Evolutionary conservation across 345 rosid species (phyloP).

Genomic region (Physaria fendleri): DNA sequence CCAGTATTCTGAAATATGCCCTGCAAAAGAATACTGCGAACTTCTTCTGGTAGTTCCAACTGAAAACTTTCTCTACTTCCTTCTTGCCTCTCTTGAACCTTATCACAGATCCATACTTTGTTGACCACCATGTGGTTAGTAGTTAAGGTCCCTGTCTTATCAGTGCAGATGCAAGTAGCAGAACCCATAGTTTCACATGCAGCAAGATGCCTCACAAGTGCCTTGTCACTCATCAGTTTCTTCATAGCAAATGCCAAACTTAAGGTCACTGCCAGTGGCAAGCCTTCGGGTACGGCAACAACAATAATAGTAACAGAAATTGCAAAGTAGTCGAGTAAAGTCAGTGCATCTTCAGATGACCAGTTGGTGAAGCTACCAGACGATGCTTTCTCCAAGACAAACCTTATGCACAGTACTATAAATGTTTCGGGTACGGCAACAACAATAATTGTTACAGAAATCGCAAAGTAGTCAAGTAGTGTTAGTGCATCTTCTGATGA

Average conservation of each 20-base stretch:
- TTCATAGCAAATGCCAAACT: conserved; percentile 98
- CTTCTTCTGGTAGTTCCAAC: conserved; percentile 35
- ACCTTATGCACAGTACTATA: too few species aligned
- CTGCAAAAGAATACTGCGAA: conserved; percentile 41
- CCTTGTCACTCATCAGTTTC: conserved; percentile 76
- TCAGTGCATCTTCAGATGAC: too few species aligned
- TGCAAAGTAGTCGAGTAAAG: too few species aligned
- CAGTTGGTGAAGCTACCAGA: too few species aligned
- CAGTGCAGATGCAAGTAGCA: conserved; percentile 86
- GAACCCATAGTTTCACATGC: conserved; percentile 99
- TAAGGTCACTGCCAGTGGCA: conserved; percentile 91
- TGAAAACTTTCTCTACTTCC: conserved; percentile 21
- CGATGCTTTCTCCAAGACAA: too few species aligned
- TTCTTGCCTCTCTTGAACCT: conserved; percentile 19
- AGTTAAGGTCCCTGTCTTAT: conserved; percentile 79
- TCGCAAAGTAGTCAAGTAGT: conserved; percentile 75
- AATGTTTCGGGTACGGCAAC: too few species aligned
- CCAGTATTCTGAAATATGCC: conserved; percentile 70
- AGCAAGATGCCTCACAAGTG: conserved; percentile 86
- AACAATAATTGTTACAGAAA: conserved; percentile 84
- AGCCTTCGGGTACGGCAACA: conserved; percentile 99
- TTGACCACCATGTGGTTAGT: conserved; percentile 58
- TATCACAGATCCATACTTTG: conserved; percentile 49
- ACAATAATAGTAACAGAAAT: too few species aligned
- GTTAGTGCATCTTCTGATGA: conserved; percentile 64